Percentiles rank a stretch among this genome's conserved stretches.
Evolutionary conservation across 768 basidiomycete genomes (phyloP).

Genomic region (Candolleomyces aberdarensis): DNA sequence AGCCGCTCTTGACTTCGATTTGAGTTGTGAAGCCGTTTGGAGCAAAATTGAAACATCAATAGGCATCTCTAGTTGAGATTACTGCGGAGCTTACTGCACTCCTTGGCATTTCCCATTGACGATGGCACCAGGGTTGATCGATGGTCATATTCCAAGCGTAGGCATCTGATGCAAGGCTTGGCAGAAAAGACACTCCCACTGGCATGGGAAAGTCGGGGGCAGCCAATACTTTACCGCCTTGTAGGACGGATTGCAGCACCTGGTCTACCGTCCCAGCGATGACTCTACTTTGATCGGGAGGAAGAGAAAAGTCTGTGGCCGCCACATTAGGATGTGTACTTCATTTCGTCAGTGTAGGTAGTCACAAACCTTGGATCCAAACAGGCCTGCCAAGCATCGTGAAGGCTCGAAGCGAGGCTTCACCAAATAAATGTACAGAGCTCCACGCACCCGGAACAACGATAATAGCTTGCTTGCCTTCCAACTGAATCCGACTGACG

Average conservation of each 20-base stretch:
- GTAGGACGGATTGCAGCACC: neutral
- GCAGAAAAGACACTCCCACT: neutral
- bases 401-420: neutral
- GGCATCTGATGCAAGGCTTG: neutral
- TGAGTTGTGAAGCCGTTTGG: neutral
- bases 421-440: too few species aligned
- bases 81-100: neutral
- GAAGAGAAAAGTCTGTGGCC: neutral
- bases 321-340: too few species aligned
- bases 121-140: neutral
- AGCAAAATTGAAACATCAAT: neutral
- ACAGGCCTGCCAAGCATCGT: neutral
- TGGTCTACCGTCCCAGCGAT: neutral
- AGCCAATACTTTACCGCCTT: neutral
- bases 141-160: neutral
- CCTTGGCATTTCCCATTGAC: neutral
- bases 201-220: neutral
- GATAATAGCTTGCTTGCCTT: too few species aligned
- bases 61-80: neutral
- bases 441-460: too few species aligned
- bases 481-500: too few species aligned
- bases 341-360: too few species aligned
- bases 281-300: neutral
- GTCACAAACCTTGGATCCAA: neutral
- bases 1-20: neutral